phyloP scores from a whole-genome alignment of 2,329 filamentous ascomycete species.

The Bipolaris cookei region DNA sequence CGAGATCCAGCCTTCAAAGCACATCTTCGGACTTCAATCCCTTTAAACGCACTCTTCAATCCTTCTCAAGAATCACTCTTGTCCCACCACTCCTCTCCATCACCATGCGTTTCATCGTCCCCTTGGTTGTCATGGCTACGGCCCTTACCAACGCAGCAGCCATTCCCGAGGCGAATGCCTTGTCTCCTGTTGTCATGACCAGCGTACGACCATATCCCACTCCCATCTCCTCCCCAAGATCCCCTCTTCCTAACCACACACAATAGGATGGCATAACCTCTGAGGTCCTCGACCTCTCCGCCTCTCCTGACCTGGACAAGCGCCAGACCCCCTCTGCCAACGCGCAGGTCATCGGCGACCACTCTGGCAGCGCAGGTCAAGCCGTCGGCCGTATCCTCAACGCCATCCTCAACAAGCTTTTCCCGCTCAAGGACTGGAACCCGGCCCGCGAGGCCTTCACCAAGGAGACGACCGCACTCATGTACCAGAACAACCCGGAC shows the following conservation, averaged over 20 bases:
- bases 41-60: background rate
- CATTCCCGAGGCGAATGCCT: background rate
- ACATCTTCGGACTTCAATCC: too few species aligned
- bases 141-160: background rate
- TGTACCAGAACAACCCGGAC: conserved; percentile 1
- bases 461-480: background rate
- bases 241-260: too few species aligned
- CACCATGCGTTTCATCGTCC: conserved; percentile 1
- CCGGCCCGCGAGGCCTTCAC: conserved; percentile 7
- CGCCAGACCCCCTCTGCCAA: conserved; percentile 1
- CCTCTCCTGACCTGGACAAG: background rate
- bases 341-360: background rate
- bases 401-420: background rate
- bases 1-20: background rate
- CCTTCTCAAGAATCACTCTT: background rate
- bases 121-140: background rate
- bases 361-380: background rate
- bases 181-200: background rate
- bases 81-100: background rate
- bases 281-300: background rate
- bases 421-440: conserved; percentile 7
- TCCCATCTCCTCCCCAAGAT: too few species aligned
- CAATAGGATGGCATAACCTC: background rate
- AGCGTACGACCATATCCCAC: background rate
- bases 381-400: conserved; percentile 1